Evolutionary conservation across 2,329 filamentous ascomycete genomes (phyloP), one percentile per base, ranked within the genome.

Genomic region (Aspergillus amoenus): DNA sequence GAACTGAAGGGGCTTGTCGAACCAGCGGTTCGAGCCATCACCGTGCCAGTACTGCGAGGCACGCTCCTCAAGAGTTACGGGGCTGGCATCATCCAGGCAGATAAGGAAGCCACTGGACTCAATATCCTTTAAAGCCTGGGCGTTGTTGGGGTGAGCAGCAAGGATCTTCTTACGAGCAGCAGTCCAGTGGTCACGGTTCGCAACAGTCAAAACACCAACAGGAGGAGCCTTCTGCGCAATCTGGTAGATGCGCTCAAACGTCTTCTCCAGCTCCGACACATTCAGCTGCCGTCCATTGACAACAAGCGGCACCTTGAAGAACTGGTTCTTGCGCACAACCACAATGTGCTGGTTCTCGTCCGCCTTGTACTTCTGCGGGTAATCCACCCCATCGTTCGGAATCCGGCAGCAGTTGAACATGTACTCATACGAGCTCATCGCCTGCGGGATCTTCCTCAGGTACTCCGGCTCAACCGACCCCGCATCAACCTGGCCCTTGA

Each of bases 41-140:
- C 94, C 94, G 78, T 97, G 93, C 95, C 94, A 99, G 84, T 97
- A 99, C 75, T 92, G 89, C 76, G 89, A 91, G 1, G 93, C 90
- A 60, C 95, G 92, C 82, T 97, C 94, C 79, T 97, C 93, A 15
- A 97, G 85, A 1, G 94, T 99, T 24, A 97, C 87, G 2, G 94
- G 94, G 3, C 88, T 82, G 21, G 93, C 91, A 69, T 97, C 92
- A 71, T 99, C 94, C 5, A 99, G 84, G 76, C 93, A 97, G 68
- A 99, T 85, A 34, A 97, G 78, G 73, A 99, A 99, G 0, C 93
- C 91, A 11, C 92, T 84, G 2, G 93, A 87, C 77, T 99, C 92
- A 63, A 99, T 91, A 18, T 87, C 84, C 76, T 91, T 84, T 41
- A 99, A 81, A 5, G 89, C 82, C 49, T 85, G 83, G 66, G 87